Evolutionary conservation across 257 asterid species (phyloP).

Genomic region (Cordia subcordata): DNA sequence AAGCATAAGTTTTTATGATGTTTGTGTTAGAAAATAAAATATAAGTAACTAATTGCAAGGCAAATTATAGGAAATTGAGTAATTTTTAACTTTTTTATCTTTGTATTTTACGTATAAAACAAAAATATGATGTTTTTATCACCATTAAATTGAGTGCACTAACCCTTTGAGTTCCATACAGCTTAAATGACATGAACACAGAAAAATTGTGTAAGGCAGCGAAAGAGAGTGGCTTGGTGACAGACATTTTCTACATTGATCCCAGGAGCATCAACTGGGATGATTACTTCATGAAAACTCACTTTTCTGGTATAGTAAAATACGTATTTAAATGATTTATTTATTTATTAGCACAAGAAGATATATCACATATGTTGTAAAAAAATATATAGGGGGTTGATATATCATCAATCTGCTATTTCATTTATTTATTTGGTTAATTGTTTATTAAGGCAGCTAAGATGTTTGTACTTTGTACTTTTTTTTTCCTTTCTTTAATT

Average conservation of each 20-base stretch:
- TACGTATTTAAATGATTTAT: constrained; percentile 49
- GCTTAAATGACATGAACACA: constrained; percentile 70
- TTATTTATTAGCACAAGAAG: too few relatives aligned
- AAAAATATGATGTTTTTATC: neutral
- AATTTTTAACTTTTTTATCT: too few relatives aligned
- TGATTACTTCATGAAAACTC: constrained; percentile 60
- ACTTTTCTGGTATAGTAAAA: constrained; percentile 75
- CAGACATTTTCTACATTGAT: constrained; percentile 54
- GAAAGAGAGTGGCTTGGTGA: constrained; percentile 30
- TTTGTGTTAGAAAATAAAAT: too few relatives aligned
- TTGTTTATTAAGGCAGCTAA: neutral
- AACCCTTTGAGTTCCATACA: constrained; percentile 19
- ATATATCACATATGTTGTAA: too few relatives aligned
- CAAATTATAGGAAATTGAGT: too few relatives aligned
- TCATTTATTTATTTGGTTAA: too few relatives aligned
- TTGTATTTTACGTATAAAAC: too few relatives aligned
- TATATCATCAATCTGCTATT: too few relatives aligned
- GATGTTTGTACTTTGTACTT: neutral
- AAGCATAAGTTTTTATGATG: too few relatives aligned
- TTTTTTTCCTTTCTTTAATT: too few relatives aligned
- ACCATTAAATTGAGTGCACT: neutral
- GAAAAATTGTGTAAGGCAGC: constrained; percentile 51
- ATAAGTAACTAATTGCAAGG: too few relatives aligned
- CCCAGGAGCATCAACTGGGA: constrained; percentile 68
- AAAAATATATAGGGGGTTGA: too few relatives aligned